Base-by-base conservation (phyloP, 225 moss, liverwort and hornwort genomes). In the Takakia lepidozioides region DNA sequence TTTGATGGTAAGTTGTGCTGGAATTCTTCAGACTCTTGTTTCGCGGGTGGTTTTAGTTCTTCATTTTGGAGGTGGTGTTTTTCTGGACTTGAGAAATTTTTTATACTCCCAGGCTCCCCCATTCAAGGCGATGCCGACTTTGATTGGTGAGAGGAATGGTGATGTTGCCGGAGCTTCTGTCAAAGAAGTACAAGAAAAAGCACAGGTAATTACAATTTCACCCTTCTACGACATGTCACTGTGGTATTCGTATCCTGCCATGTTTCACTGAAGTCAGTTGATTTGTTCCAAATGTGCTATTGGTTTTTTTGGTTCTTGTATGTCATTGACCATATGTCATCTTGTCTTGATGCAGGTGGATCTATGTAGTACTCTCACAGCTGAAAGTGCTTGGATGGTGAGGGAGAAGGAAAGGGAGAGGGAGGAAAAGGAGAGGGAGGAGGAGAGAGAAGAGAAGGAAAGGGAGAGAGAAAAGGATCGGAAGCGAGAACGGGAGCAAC, bases 1-100 rank as follows among this genome's bases (percentile, higher is more conserved):
- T 38, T 60, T 92, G 50, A 87, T 84, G 91, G 91, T 92, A 66
- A 2, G 75, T 49, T 22, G 25, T 20, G 2, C 19, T 29, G 27
- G 21, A 16, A 17, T 2, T 41, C 41, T 41, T 10, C 2, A 41
- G 41, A 17, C 5, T 14, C 19, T n/a, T n/a, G n/a, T n/a, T n/a
- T n/a, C n/a, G n/a, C n/a, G n/a, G n/a, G n/a, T n/a, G n/a, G n/a
- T n/a, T n/a, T n/a, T 14, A 20, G 11, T 14, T 41, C 41, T 7
- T 17, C 7, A 17, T 14, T 17, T 7, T 14, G 8, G 4, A 13
- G 22, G 9, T 21, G 16, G 19, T 46, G 22, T 13, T 8, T 4
- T 22, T 2, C 15, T 25, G 49, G 29, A 37, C 50, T 3, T 59
- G 59, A 71, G 0, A 29, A 21, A 19, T n/a, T n/a, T 27, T 0